A percentile compares a stretch with the other conserved stretches of the same genome.
phyloP scores from a whole-genome alignment of 805 yeast species.

The Wickerhamiella qilinensis region DNA sequence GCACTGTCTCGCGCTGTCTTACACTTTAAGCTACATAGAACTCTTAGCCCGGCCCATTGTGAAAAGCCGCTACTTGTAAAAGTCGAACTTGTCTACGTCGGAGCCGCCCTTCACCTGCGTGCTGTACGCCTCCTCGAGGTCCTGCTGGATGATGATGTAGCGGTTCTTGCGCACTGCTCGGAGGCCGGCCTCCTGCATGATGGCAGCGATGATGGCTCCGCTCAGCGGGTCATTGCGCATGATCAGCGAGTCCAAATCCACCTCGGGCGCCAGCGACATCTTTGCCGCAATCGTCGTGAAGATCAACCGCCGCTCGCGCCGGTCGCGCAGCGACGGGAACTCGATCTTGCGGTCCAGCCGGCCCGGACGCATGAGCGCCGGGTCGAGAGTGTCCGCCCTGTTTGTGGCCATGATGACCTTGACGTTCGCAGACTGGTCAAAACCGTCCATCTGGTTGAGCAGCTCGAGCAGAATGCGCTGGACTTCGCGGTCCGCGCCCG shows the following conservation, averaged over 20 bases:
- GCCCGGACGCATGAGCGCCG: conserved; percentile 96
- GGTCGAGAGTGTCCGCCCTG: conserved; percentile 98
- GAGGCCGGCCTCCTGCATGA: conserved; percentile 99
- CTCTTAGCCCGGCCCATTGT: too few relatives aligned
- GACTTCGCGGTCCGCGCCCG: conserved; percentile 99
- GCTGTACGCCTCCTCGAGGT: conserved; percentile 94
- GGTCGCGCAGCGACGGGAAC: conserved; percentile 88
- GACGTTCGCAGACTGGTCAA: conserved; percentile 87
- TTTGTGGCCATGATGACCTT: conserved; percentile 99
- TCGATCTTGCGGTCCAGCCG: conserved; percentile 96
- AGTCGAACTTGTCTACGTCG: conserved; percentile 94
- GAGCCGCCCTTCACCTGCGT: conserved; percentile 90
- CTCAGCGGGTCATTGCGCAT: conserved; percentile 92
- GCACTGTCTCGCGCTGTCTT: too few relatives aligned
- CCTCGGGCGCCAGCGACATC: conserved; percentile 97
- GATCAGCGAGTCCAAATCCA: conserved; percentile 84
- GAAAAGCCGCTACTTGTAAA: conserved; percentile 78
- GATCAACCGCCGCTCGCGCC: conserved; percentile 94
- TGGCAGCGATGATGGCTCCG: conserved; percentile 94
- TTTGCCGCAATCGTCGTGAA: conserved; percentile 92
- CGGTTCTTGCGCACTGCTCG: conserved; percentile 97
- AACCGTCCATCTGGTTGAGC: conserved; percentile 98
- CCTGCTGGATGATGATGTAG: conserved; percentile 89
- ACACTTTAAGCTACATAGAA: too few relatives aligned
- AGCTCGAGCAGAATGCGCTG: conserved; percentile 93